Conservation (phyloP, 441 rosid genomes). For the Euphorbia celastroides region DNA sequence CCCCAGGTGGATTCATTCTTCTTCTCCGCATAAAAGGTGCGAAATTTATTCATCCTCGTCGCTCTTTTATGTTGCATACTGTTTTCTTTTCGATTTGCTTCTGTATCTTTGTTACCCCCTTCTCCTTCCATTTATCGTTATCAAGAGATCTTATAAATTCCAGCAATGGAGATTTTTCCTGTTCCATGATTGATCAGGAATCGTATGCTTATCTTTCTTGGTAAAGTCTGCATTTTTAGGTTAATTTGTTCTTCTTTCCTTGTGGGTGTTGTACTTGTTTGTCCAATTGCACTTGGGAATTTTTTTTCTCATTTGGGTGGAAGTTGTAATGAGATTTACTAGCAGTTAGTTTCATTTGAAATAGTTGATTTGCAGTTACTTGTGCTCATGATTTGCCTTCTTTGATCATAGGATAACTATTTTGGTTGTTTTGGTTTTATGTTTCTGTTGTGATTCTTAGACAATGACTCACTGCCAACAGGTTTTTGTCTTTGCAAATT, state of each 20-base stretch:
- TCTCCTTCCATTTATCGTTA: background rate
- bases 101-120: background rate
- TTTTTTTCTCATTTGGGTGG: background rate
- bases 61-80: background rate
- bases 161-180: background rate
- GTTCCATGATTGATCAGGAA: background rate
- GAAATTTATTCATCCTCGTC: background rate
- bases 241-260: no score
- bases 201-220: background rate
- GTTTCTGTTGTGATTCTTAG: background rate
- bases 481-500: slow-evolving; percentile 10
- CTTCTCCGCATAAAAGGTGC: slow-evolving; percentile 14
- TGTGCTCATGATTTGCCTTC: no score
- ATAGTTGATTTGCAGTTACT: no score
- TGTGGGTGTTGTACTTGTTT: background rate
- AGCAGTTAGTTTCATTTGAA: no score
- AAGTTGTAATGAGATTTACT: background rate
- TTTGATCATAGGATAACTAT: background rate
- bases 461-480: background rate
- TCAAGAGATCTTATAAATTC: background rate
- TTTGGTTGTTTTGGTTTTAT: background rate
- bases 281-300: background rate
- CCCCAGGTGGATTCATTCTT: background rate
- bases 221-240: no score
- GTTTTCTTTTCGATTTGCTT: no score